Percentiles rank a stretch among this genome's conserved stretches.
These are phyloP conservation scores for Coniochaeta sp. DNA, from an alignment of 2,329 filamentous ascomycete species.

Conservation along the genomic window DNA sequence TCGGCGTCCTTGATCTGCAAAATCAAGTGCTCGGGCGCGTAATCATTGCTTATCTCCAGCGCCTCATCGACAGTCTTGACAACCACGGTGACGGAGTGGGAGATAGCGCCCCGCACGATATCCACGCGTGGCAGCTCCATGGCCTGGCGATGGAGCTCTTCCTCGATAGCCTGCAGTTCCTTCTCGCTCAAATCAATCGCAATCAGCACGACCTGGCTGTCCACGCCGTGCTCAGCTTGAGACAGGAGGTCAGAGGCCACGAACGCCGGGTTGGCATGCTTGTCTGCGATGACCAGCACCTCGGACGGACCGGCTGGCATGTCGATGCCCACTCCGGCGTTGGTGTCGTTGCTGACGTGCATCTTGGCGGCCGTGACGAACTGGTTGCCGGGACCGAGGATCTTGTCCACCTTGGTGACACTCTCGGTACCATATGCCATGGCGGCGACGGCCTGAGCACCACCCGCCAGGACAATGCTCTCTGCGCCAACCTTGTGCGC, in stretches of 20 bases:
- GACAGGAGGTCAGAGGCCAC: conserved; percentile 91
- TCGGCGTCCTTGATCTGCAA: conserved; percentile 77
- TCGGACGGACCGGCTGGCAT: conserved; percentile 98
- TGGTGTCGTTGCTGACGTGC: conserved; percentile 95
- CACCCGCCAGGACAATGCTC: conserved; percentile 90
- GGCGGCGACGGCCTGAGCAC: conserved; percentile 90
- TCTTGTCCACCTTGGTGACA: conserved; percentile 96
- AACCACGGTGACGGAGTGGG: conserved; percentile 81
- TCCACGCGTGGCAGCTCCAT: conserved; percentile 81
- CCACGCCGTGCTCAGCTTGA: conserved; percentile 93
- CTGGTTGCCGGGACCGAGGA: conserved; percentile 93
- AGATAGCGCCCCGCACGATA: conserved; percentile 84
- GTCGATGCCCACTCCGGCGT: conserved; percentile 89
- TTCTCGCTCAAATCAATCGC: conserved; percentile 70
- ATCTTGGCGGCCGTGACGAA: conserved; percentile 99
- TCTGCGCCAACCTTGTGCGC: conserved; percentile 96
- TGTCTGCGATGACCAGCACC: conserved; percentile 91
- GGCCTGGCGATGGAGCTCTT: conserved; percentile 84
- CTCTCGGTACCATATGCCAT: conserved; percentile 97
- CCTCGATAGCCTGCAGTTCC: conserved; percentile 75
- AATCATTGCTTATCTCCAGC: conserved; percentile 80
- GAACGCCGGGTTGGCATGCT: conserved; percentile 81
- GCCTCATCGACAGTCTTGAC: conserved; percentile 65
- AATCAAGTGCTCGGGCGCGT: conserved; percentile 95
- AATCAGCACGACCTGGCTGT: conserved; percentile 90